Percentiles rank a stretch among this genome's conserved stretches.
These are phyloP conservation scores for Podospora tetraspora DNA, from an alignment of 495 filamentous ascomycete species.

Conservation along the genomic window DNA sequence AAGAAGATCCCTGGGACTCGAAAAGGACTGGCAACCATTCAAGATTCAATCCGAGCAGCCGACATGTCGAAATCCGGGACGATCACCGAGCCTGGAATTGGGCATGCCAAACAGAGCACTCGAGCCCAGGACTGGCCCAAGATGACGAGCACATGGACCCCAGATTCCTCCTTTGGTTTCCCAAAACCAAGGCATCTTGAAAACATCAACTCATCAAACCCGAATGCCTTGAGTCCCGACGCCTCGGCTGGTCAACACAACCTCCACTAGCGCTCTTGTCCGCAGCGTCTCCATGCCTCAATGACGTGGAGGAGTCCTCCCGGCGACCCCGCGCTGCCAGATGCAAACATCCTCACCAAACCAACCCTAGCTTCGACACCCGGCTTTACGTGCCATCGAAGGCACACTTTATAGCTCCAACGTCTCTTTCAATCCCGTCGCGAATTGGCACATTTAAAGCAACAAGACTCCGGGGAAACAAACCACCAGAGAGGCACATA, in stretches of 20 bases:
- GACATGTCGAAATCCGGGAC: background rate
- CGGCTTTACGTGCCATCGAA: background rate
- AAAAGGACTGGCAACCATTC: background rate
- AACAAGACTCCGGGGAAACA: background rate
- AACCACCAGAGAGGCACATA: background rate
- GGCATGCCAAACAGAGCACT: background rate
- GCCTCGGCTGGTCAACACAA: background rate
- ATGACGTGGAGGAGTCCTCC: background rate
- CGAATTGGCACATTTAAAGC: background rate
- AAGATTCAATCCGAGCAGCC: background rate
- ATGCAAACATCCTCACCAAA: background rate
- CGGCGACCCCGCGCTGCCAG: background rate
- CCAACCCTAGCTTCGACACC: background rate
- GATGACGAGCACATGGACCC: background rate
- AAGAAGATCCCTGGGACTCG: background rate
- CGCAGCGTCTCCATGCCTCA: background rate
- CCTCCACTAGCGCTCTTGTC: background rate
- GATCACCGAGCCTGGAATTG: background rate
- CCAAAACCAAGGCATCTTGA: background rate
- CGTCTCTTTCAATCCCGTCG: background rate
- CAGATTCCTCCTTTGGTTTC: background rate
- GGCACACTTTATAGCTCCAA: background rate
- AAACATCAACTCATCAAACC: background rate
- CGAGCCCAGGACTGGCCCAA: background rate
- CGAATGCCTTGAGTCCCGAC: background rate